These are phyloP conservation scores for Dittrichia graveolens DNA, from an alignment of 129 eudicot genomes.

Conservation along the genomic window DNA sequence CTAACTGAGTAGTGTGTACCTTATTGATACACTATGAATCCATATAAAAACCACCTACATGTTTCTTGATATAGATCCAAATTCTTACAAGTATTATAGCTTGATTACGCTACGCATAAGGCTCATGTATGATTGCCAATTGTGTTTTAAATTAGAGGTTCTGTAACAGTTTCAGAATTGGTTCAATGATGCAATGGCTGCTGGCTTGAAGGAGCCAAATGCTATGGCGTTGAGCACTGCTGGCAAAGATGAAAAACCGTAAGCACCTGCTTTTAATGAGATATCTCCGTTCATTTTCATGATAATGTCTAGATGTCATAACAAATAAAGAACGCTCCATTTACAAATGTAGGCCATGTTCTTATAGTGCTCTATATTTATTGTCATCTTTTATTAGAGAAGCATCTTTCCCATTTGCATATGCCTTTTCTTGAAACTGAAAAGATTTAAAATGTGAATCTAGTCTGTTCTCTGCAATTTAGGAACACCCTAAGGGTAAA, in stretches of 20 bases:
- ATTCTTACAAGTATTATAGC: no score
- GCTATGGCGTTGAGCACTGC: conserved; percentile 93
- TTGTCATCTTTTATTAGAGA: neutral
- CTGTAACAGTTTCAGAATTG: conserved; percentile 78
- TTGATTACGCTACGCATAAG: no score
- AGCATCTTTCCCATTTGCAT: neutral
- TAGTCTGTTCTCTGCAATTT: neutral
- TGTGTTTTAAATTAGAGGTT: neutral
- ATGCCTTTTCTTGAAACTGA: neutral
- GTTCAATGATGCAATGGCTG: conserved; percentile 92
- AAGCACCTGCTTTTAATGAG: conserved; percentile 29
- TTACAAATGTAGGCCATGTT: neutral
- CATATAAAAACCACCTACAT: no score
- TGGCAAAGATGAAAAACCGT: conserved; percentile 83
- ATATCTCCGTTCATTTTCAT: conserved; percentile 9
- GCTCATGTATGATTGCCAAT: no score
- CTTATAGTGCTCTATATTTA: neutral
- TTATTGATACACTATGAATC: no score
- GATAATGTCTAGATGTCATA: neutral
- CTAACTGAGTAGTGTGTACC: no score
- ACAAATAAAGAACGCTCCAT: no score
- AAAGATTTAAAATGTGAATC: conserved; percentile 3
- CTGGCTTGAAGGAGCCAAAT: conserved; percentile 90
- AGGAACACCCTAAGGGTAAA: neutral
- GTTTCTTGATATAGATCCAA: no score